phyloP scores from a whole-genome alignment of 1,139 yeast genomes.

The Geotrichum siamense region DNA sequence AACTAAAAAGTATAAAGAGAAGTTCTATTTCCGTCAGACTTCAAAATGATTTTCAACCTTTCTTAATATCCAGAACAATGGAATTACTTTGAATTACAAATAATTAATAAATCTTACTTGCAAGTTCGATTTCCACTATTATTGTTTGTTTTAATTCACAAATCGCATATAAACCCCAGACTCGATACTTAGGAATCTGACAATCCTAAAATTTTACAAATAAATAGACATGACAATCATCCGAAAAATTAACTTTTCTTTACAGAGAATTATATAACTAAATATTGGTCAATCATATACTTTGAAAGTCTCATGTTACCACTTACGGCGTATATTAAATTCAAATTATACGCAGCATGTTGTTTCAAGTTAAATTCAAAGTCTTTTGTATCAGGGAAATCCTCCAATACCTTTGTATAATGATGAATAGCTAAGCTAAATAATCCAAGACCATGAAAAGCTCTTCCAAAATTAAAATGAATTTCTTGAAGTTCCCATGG shows the following conservation, averaged over 20 bases:
- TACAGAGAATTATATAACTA: constrained; percentile 31
- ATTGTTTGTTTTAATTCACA: too few relatives aligned
- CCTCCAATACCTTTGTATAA: constrained; percentile 56
- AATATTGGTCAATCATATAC: constrained; percentile 54
- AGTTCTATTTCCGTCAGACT: too few relatives aligned
- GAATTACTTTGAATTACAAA: too few relatives aligned
- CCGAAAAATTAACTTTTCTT: neutral
- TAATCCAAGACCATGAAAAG: constrained; percentile 77
- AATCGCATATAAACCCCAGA: too few relatives aligned
- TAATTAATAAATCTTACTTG: too few relatives aligned
- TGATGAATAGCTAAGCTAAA: constrained; percentile 62
- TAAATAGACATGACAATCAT: too few relatives aligned
- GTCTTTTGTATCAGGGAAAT: constrained; percentile 27
- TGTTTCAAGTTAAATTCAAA: constrained; percentile 50
- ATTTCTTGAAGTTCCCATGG: constrained; percentile 61
- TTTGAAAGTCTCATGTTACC: constrained; percentile 66
- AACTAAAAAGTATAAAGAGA: too few relatives aligned
- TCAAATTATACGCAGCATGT: constrained; percentile 83
- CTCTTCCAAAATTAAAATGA: constrained; percentile 73
- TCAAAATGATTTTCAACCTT: too few relatives aligned
- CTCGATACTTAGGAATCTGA: too few relatives aligned
- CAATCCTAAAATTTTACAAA: too few relatives aligned
- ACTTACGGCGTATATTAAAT: constrained; percentile 63
- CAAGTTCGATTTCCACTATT: too few relatives aligned
- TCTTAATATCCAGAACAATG: too few relatives aligned